These are phyloP conservation scores for Chimonanthus praecox DNA, from an alignment of 164 flowering plant species.

Conservation along the genomic window DNA sequence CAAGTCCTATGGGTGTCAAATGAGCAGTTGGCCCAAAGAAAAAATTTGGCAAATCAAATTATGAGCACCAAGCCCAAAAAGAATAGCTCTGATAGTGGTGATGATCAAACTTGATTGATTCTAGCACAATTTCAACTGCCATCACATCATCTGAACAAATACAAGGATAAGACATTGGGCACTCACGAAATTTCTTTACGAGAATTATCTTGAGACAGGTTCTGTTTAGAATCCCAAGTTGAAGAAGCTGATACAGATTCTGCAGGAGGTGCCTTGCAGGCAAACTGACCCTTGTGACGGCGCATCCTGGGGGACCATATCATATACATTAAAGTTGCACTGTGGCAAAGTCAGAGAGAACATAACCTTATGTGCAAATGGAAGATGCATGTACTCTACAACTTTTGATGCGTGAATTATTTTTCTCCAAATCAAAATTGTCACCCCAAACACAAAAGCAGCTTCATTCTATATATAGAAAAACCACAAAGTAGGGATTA, in stretches of 20 bases:
- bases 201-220: neutral
- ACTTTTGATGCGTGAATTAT: neutral
- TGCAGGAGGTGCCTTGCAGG: constrained; percentile 11
- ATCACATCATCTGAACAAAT: neutral
- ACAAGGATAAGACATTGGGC: neutral
- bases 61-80: no score
- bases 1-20: no score
- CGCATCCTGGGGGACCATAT: constrained; percentile 15
- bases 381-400: neutral
- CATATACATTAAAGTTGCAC: neutral
- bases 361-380: neutral
- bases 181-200: constrained; percentile 2
- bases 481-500: no score
- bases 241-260: constrained; percentile 9
- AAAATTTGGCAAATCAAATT: no score
- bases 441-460: no score
- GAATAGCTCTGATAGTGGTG: no score
- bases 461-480: no score
- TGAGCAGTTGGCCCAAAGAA: no score
- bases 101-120: no score
- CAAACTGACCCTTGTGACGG: constrained; percentile 22
- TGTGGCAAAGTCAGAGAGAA: neutral
- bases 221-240: constrained; percentile 7
- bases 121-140: neutral
- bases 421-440: neutral